A percentile compares a stretch with the other conserved stretches of the same genome.
Evolutionary conservation across 1,139 yeast species (phyloP).

Genomic region (Hanseniaspora sp.): DNA sequence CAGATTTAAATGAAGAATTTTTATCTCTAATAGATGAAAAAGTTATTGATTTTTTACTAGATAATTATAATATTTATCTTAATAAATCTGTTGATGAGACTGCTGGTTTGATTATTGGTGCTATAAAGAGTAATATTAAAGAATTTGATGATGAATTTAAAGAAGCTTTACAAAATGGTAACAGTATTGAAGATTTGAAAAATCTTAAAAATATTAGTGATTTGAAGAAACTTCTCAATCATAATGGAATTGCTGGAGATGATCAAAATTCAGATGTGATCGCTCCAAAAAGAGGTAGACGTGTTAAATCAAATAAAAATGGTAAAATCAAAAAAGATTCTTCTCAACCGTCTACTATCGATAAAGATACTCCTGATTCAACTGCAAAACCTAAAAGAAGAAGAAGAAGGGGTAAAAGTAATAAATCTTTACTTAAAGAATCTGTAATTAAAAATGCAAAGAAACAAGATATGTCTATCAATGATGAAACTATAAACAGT

Average conservation of each 20-base stretch:
- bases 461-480: not conserved
- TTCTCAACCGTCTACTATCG: not conserved
- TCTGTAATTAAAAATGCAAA: not conserved
- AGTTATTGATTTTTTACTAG: not conserved
- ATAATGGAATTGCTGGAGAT: not conserved
- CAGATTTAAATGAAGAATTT: not conserved
- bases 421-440: not conserved
- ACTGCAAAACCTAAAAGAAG: too few relatives aligned
- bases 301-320: not conserved
- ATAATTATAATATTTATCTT: not conserved
- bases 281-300: not conserved
- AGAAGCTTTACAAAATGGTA: not conserved
- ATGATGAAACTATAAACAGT: not conserved
- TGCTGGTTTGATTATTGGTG: not conserved
- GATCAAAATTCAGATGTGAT: not conserved
- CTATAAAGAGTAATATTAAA: not conserved
- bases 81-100: not conserved
- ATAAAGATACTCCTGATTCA: not conserved
- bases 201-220: not conserved
- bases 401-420: not conserved
- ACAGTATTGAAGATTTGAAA: not conserved
- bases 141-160: conserved; percentile 2
- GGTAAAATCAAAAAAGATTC: not conserved
- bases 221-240: conserved; percentile 3
- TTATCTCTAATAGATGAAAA: conserved; percentile 2